Evolutionary conservation across 176 grass and related monocot species (phyloP).

Genomic region (Musa schizocarpa): DNA sequence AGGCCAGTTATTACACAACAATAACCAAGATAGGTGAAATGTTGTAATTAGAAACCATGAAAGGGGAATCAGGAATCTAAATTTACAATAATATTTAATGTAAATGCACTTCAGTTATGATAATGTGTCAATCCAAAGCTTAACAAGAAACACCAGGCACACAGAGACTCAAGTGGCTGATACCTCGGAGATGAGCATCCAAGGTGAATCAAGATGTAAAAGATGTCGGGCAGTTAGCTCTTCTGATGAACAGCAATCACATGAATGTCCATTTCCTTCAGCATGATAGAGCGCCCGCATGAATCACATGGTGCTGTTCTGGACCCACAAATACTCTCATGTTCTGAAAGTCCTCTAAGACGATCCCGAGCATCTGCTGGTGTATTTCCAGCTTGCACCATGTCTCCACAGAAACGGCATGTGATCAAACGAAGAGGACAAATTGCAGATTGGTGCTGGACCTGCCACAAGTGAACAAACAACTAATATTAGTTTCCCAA

Average conservation of each 20-base stretch:
- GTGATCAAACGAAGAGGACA: constrained; percentile 72
- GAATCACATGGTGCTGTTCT: constrained; percentile 90
- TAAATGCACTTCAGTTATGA: not conserved
- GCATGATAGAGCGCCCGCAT: constrained; percentile 83
- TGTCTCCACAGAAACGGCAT: constrained; percentile 84
- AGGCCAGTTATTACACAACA: too few relatives aligned
- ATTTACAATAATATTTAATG: too few relatives aligned
- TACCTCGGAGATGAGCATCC: not conserved
- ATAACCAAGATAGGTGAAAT: too few relatives aligned
- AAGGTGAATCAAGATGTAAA: not conserved
- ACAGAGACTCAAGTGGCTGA: not conserved
- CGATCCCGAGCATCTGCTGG: constrained; percentile 54
- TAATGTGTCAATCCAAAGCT: not conserved
- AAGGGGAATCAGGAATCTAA: too few relatives aligned
- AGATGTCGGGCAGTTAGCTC: constrained; percentile 32
- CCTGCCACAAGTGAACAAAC: constrained; percentile 20
- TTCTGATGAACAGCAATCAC: constrained; percentile 81
- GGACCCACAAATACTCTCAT: constrained; percentile 92
- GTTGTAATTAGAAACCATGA: too few relatives aligned
- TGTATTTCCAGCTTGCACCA: constrained; percentile 62
- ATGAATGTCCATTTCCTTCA: constrained; percentile 98
- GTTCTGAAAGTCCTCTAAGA: constrained; percentile 62
- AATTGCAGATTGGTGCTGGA: constrained; percentile 65
- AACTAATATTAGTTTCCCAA: too few relatives aligned
- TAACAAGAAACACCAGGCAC: not conserved